Percentiles rank a stretch among this genome's conserved stretches.
These are phyloP conservation scores for Adansonia rubrostipa DNA, from an alignment of 441 rosid species.

Conservation along the genomic window DNA sequence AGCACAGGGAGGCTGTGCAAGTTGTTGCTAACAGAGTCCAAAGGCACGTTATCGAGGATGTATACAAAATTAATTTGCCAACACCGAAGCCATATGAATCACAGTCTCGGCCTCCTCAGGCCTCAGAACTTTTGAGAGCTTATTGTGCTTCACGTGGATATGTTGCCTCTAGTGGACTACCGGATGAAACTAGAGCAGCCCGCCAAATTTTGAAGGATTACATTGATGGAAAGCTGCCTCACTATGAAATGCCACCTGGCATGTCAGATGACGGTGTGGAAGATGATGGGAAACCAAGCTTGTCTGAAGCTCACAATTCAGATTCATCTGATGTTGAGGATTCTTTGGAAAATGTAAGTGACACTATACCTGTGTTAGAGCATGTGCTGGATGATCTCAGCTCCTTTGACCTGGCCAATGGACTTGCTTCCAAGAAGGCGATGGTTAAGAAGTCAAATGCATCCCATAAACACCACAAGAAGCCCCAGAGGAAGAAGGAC, in stretches of 20 bases:
- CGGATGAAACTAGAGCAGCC: constrained; percentile 89
- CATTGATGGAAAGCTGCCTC: constrained; percentile 81
- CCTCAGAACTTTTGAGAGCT: constrained; percentile 68
- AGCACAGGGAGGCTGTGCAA: constrained; percentile 85
- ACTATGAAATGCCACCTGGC: constrained; percentile 77
- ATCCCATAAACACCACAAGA: constrained; percentile 73
- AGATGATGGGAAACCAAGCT: constrained; percentile 35
- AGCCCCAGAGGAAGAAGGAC: constrained; percentile 73
- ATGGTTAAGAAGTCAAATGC: constrained; percentile 52
- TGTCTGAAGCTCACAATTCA: constrained; percentile 37
- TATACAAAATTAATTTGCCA: constrained; percentile 75
- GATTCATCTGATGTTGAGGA: constrained; percentile 55
- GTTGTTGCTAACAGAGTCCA: constrained; percentile 83
- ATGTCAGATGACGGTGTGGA: constrained; percentile 37
- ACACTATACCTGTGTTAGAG: constrained; percentile 43
- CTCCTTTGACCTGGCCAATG: constrained; percentile 75
- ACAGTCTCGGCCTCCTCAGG: constrained; percentile 75
- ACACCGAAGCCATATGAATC: constrained; percentile 85
- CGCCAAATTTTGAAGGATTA: constrained; percentile 84
- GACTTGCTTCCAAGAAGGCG: constrained; percentile 51
- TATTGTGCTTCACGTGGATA: constrained; percentile 85
- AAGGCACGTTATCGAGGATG: constrained; percentile 61
- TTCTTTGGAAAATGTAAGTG: constrained; percentile 28
- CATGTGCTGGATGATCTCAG: constrained; percentile 71
- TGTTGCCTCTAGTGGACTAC: constrained; percentile 89